Conservation (phyloP, 1,139 yeast genomes). For the Yamadazyma taylorii region DNA sequence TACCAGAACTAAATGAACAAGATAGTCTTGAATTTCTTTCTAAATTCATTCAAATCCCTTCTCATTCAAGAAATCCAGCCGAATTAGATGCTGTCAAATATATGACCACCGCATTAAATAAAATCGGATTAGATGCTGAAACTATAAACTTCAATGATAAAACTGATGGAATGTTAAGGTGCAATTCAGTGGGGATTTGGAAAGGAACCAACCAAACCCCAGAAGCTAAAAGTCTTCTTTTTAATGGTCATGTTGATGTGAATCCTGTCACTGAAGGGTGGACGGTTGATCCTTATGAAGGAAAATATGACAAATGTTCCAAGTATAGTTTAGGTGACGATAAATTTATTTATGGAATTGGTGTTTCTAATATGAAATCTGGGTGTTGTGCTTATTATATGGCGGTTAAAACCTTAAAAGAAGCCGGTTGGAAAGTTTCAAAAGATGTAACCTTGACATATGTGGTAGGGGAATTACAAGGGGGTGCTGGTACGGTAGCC, state of each 20-base stretch:
- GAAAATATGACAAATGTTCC: slow-evolving; percentile 17
- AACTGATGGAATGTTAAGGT: slow-evolving; percentile 20
- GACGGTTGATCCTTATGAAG: slow-evolving; percentile 27
- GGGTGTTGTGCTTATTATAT: slow-evolving; percentile 27
- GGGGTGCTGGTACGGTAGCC: slow-evolving; percentile 18
- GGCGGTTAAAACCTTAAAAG: slow-evolving; percentile 24
- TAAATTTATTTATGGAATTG: slow-evolving; percentile 23
- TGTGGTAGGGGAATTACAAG: slow-evolving; percentile 19
- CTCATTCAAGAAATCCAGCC: slow-evolving; percentile 22
- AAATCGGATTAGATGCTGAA: slow-evolving; percentile 21
- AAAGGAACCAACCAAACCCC: slow-evolving; percentile 18
- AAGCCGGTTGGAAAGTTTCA: slow-evolving; percentile 16
- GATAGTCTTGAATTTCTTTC: slow-evolving; percentile 22
- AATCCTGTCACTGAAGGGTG: slow-evolving; percentile 28
- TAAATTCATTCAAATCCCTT: slow-evolving; percentile 23
- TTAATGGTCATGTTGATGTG: slow-evolving; percentile 27
- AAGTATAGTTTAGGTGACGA: slow-evolving; percentile 10
- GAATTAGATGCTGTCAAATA: slow-evolving; percentile 24
- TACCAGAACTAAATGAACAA: slow-evolving; percentile 20
- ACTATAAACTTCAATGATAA: slow-evolving; percentile 20
- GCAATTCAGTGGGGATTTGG: slow-evolving; percentile 25
- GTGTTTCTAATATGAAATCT: slow-evolving; percentile 27
- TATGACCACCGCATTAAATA: slow-evolving; percentile 20
- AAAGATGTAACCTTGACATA: slow-evolving; percentile 16
- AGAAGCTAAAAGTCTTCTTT: slow-evolving; percentile 18